Percentiles rank a stretch among this genome's conserved stretches.
Conservation (phyloP, 441 rosid species). For the Mallotus japonicus region DNA sequence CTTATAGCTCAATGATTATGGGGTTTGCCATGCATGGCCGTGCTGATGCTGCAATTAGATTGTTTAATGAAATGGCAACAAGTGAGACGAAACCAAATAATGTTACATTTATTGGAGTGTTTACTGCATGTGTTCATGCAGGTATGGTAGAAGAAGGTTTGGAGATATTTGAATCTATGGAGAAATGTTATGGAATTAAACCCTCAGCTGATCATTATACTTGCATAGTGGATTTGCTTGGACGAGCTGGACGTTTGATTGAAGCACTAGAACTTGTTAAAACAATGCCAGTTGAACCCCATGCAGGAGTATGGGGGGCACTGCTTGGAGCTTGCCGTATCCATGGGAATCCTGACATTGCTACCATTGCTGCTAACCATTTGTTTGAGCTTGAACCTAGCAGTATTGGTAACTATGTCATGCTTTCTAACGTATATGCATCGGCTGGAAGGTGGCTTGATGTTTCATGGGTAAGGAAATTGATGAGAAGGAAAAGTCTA, state of each 20-base stretch:
- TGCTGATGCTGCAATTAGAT: conserved; percentile 49
- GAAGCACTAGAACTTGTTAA: conserved; percentile 63
- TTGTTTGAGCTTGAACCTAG: conserved; percentile 73
- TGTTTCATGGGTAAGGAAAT: conserved; percentile 46
- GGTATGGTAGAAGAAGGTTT: conserved; percentile 73
- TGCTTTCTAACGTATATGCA: conserved; percentile 67
- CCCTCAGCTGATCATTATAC: conserved; percentile 67
- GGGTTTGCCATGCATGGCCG: conserved; percentile 79
- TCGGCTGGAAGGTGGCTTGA: conserved; percentile 60
- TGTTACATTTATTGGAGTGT: conserved; percentile 73
- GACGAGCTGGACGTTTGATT: conserved; percentile 59
- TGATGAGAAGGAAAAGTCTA: conserved; percentile 52
- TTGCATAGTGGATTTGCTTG: conserved; percentile 80
- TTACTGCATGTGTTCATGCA: conserved; percentile 78
- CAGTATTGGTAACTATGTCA: conserved; percentile 59
- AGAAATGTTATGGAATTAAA: conserved; percentile 43
- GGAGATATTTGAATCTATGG: conserved; percentile 58
- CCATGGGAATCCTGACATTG: conserved; percentile 64
- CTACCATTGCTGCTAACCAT: conserved; percentile 63
- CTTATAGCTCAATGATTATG: conserved; percentile 82
- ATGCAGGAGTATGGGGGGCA: conserved; percentile 85
- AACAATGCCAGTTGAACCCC: conserved; percentile 56
- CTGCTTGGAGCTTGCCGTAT: conserved; percentile 79
- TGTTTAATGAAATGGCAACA: conserved; percentile 63
- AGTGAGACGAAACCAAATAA: conserved; percentile 53